phyloP scores from a whole-genome alignment of 1,284 basidiomycete species.

The Tylopilus sp. region DNA sequence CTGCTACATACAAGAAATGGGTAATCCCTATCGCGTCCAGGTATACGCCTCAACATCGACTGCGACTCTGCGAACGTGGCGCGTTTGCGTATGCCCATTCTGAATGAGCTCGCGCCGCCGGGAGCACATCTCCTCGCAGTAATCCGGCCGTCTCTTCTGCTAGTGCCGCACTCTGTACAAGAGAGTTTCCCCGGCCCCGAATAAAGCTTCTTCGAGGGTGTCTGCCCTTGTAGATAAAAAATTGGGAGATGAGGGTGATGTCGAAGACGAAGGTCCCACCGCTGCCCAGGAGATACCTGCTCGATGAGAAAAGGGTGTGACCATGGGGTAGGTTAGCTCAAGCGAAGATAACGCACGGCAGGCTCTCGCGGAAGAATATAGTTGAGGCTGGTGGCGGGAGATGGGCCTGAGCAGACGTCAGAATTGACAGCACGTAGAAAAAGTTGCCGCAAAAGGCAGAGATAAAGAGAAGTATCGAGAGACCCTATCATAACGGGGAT shows the following conservation, averaged over 20 bases:
- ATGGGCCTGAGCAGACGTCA: slow-evolving; percentile 57
- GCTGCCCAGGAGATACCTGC: slow-evolving; percentile 79
- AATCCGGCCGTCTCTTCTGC: slow-evolving; percentile 48
- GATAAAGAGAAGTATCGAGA: slow-evolving; percentile 89
- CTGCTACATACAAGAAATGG: neutral
- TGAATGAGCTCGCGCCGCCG: slow-evolving; percentile 22
- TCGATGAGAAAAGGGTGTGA: slow-evolving; percentile 2
- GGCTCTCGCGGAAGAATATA: slow-evolving; percentile 62
- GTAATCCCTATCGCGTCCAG: neutral
- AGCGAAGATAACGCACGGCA: slow-evolving; percentile 54
- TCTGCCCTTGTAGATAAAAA: slow-evolving; percentile 46
- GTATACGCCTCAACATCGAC: neutral
- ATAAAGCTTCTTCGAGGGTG: slow-evolving; percentile 23
- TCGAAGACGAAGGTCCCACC: slow-evolving; percentile 89
- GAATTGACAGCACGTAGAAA: slow-evolving; percentile 84
- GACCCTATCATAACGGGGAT: slow-evolving; percentile 47
- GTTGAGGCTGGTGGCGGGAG: slow-evolving; percentile 52
- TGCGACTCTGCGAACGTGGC: slow-evolving; percentile 24
- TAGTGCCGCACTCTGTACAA: slow-evolving; percentile 22
- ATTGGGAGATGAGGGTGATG: slow-evolving; percentile 73
- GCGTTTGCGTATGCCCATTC: slow-evolving; percentile 15
- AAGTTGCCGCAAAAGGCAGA: slow-evolving; percentile 89
- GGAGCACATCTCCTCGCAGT: slow-evolving; percentile 37
- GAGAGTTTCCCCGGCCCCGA: slow-evolving; percentile 31
- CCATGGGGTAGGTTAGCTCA: slow-evolving; percentile 3